Evolutionary conservation across 352 stramenopile species (phyloP), one percentile per base, ranked within the genome.

Genomic region (Globisporangium apiculatum): DNA sequence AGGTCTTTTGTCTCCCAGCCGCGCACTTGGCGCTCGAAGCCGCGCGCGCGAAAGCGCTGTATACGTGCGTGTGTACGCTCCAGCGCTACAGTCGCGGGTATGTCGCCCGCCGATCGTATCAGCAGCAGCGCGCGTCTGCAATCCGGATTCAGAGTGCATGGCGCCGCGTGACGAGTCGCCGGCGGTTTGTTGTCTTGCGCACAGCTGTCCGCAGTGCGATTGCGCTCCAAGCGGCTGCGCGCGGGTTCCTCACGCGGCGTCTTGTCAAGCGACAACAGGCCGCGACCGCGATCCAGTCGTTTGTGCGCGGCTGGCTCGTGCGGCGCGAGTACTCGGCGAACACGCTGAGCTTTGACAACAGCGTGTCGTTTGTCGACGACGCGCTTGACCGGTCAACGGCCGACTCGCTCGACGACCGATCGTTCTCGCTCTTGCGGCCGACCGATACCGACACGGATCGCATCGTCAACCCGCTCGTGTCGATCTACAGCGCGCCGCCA

Each of bases 261-360:
- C 17, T 63, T 31, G 53, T 91, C 10, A 75, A 71, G 48, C 66
- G 62, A 11, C 66, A 74, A 15, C 75, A 75, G 50, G 72, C 80
- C 1, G 72, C 61, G 4, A 84, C 78, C 7, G 61, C 76, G 8
- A 85, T 95, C 50, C 84, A 94, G 62, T 88, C 80, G 14, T 89
- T 87, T 56, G 77, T 92, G 17, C 79, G 84, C 58, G 80, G 84
- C 14, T 94, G 83, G 83, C 71, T 93, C 36, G 83, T 93, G 37
- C 75, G 83, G 52, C 80, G 83, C 4, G 80, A 89, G 51, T 82
- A 83, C 55, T 89, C 78, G 7, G 80, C 79, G 0, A 91, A 90
- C 60, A 92, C 83, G 1, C 55, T 91, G 50, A 91, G 82, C 55
- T 89, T 91, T 36, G 79, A 88, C 12, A 75, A 81, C 15, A 79